Evolutionary conservation across 176 grass and related monocot species (phyloP).

Genomic region (Carex kokanica): DNA sequence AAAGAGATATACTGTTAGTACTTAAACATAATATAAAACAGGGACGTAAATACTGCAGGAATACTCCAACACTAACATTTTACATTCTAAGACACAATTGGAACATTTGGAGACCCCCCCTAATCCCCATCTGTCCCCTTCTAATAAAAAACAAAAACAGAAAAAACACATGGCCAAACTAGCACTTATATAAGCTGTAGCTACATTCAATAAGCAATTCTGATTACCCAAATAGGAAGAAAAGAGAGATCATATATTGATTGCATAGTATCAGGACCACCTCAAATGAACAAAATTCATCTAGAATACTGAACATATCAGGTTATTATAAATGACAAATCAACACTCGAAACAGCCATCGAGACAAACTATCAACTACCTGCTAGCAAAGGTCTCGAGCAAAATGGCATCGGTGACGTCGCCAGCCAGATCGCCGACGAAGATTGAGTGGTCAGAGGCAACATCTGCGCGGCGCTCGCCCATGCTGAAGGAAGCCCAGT

Average conservation of each 20-base stretch:
- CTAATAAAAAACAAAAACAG: neutral
- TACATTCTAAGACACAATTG: neutral
- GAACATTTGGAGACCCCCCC: neutral
- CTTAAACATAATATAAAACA: neutral
- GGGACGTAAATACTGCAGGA: neutral
- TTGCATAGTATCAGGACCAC: neutral
- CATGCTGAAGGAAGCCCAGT: constrained; percentile 99
- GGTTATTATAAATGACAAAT: neutral
- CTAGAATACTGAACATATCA: neutral
- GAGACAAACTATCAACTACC: neutral
- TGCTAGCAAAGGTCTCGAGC: constrained; percentile 76
- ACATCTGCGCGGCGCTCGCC: constrained; percentile 75
- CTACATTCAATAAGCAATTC: neutral
- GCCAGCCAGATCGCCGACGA: constrained; percentile 95
- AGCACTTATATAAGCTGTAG: neutral
- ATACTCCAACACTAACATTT: neutral
- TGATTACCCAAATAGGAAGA: neutral
- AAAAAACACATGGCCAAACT: neutral
- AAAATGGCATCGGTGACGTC: constrained; percentile 80
- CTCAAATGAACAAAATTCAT: neutral
- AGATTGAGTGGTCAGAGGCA: constrained; percentile 86
- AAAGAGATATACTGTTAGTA: neutral
- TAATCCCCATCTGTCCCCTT: neutral
- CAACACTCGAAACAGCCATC: neutral
- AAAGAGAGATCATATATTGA: neutral